Conservation (phyloP, 2,329 filamentous ascomycete genomes). For the Basipetospora chlamydospora region DNA sequence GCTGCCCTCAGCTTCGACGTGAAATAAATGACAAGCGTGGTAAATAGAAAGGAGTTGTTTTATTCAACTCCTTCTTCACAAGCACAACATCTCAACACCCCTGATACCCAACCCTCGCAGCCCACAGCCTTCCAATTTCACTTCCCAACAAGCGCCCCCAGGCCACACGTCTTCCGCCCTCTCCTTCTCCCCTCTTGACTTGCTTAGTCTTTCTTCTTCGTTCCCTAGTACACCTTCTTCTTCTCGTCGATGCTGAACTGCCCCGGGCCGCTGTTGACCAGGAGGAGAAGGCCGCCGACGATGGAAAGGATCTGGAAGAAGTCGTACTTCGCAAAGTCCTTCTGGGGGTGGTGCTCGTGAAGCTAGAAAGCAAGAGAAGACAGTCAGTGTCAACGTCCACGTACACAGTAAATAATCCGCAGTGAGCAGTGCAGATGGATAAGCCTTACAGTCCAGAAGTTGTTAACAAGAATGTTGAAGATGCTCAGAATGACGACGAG, state of each 20-base stretch:
- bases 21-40: no score
- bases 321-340: conserved; percentile 99
- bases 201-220: not conserved
- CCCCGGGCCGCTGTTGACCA: conserved; percentile 97
- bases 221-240: conserved; percentile 97
- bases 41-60: no score
- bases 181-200: not conserved
- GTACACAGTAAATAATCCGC: no score
- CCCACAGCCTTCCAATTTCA: no score
- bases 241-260: conserved; percentile 99
- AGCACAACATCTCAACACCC: no score
- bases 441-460: conserved; percentile 89
- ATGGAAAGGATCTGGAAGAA: conserved; percentile 99
- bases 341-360: conserved; percentile 95
- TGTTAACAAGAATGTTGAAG: conserved; percentile 97
- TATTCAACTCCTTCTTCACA: no score
- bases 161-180: not conserved
- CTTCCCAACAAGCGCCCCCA: no score
- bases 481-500: conserved; percentile 88
- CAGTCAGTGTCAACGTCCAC: conserved; percentile 16
- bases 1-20: no score
- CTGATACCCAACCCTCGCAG: no score
- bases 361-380: conserved; percentile 40
- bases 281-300: conserved; percentile 84
- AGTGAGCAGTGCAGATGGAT: no score